These are phyloP conservation scores for Boletellus sp. DNA, from an alignment of 768 basidiomycete genomes.

Conservation along the genomic window DNA sequence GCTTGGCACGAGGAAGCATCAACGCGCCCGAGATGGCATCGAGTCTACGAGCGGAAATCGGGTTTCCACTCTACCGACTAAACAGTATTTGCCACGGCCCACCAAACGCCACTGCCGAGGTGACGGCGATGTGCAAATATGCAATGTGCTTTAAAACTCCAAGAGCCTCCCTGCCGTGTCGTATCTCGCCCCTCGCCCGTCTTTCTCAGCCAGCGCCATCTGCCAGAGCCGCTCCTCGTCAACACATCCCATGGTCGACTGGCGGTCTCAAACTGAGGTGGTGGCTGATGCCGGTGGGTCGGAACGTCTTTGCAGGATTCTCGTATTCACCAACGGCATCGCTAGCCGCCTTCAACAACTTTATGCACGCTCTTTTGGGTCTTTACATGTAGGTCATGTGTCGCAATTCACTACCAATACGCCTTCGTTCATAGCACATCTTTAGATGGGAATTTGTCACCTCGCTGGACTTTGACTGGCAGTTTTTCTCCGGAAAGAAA, in stretches of 20 bases:
- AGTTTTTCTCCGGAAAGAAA: slow-evolving; percentile 52
- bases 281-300: slow-evolving; percentile 43
- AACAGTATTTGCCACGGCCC: slow-evolving; percentile 12
- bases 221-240: neutral
- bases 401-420: neutral
- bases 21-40: slow-evolving; percentile 4
- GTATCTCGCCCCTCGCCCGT: neutral
- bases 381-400: slow-evolving; percentile 51
- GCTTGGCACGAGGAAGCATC: neutral
- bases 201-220: neutral
- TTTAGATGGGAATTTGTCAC: slow-evolving; percentile 65
- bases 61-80: slow-evolving; percentile 4
- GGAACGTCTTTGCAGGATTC: neutral
- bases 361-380: slow-evolving; percentile 59
- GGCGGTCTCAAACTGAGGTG: slow-evolving; percentile 49
- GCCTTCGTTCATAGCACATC: neutral
- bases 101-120: slow-evolving; percentile 20
- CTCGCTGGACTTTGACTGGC: slow-evolving; percentile 63
- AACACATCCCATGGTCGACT: slow-evolving; percentile 47
- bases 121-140: slow-evolving; percentile 1
- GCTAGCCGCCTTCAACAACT: slow-evolving; percentile 39
- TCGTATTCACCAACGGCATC: slow-evolving; percentile 7
- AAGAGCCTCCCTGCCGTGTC: neutral
- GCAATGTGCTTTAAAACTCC: slow-evolving; percentile 7
- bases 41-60: slow-evolving; percentile 3